A percentile compares a stretch with the other conserved stretches of the same genome.
phyloP scores from a whole-genome alignment of 768 basidiomycete species.

The Tylopilus subfusipes region DNA sequence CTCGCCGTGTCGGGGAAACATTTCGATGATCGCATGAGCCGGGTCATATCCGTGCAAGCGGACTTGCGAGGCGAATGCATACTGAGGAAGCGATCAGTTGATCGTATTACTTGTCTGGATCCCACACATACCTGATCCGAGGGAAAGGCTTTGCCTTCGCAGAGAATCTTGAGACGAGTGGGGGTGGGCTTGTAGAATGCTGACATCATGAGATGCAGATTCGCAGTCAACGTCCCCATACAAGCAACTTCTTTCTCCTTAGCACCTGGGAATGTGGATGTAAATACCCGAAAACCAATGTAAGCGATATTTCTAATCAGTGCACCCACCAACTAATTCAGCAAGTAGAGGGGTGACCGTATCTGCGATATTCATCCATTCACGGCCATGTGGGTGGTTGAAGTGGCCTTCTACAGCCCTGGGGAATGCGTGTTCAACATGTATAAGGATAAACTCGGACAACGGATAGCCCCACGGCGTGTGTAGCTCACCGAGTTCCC shows the following conservation, averaged over 20 bases:
- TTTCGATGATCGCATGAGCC: slow-evolving; percentile 66
- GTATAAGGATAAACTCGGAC: slow-evolving; percentile 6
- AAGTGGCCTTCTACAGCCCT: slow-evolving; percentile 91
- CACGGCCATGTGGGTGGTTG: slow-evolving; percentile 75
- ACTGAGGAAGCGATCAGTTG: slow-evolving; percentile 47
- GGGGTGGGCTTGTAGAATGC: slow-evolving; percentile 90
- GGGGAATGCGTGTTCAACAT: slow-evolving; percentile 7
- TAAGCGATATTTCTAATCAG: slow-evolving; percentile 2
- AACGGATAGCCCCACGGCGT: slow-evolving; percentile 13
- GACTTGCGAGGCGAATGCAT: slow-evolving; percentile 94
- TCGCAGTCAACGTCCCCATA: slow-evolving; percentile 92
- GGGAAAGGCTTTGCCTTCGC: slow-evolving; percentile 92
- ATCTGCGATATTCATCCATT: slow-evolving; percentile 80
- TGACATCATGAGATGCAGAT: slow-evolving; percentile 93
- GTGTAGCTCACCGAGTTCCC: slow-evolving; percentile 56
- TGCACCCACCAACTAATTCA: slow-evolving; percentile 69
- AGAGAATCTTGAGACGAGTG: slow-evolving; percentile 87
- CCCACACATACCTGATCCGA: slow-evolving; percentile 77
- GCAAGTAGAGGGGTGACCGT: slow-evolving; percentile 72
- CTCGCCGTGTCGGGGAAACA: slow-evolving; percentile 81
- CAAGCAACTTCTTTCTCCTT: slow-evolving; percentile 88
- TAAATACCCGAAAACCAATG: slow-evolving; percentile 10
- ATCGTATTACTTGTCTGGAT: slow-evolving; percentile 12
- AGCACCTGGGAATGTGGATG: slow-evolving; percentile 56
- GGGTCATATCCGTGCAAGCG: slow-evolving; percentile 74